Conservation (phyloP, 805 yeast species). For the Candida loeiensis region DNA sequence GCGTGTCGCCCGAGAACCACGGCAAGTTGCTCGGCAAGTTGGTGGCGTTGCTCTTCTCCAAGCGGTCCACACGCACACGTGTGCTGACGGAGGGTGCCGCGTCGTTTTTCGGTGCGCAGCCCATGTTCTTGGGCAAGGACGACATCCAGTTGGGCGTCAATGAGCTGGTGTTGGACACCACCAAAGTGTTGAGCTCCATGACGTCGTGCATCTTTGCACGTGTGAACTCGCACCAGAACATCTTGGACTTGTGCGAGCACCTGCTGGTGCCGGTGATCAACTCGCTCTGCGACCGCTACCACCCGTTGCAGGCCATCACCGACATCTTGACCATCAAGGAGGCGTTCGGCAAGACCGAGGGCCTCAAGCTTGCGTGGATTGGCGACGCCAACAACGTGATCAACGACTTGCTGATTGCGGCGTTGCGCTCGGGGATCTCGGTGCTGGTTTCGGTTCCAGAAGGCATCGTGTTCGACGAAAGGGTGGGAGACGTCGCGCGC, state of each 20-base stretch:
- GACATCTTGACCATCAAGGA: constrained; percentile 87
- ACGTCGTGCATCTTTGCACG: constrained; percentile 97
- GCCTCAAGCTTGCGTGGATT: constrained; percentile 85
- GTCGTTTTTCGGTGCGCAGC: constrained; percentile 88
- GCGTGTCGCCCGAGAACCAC: constrained; percentile 38
- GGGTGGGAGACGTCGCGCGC: constrained; percentile 52
- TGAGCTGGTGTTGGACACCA: constrained; percentile 84
- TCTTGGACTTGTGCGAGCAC: constrained; percentile 69
- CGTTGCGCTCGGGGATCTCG: constrained; percentile 76
- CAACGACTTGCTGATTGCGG: constrained; percentile 87
- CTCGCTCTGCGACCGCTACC: constrained; percentile 87
- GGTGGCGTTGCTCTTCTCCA: constrained; percentile 78
- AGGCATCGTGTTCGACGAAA: constrained; percentile 60
- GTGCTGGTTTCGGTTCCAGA: constrained; percentile 82
- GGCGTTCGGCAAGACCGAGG: constrained; percentile 54
- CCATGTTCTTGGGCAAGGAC: constrained; percentile 94
- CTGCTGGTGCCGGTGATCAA: constrained; percentile 90
- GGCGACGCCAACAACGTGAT: constrained; percentile 97
- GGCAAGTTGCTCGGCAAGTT: constrained; percentile 72
- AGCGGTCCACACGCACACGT: constrained; percentile 94
- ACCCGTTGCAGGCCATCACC: constrained; percentile 93
- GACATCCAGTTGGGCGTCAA: constrained; percentile 96
- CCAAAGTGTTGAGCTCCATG: constrained; percentile 91
- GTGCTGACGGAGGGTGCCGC: constrained; percentile 94
- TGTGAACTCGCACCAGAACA: constrained; percentile 81